Base-by-base conservation (phyloP, 805 yeast species). In the Jamesozyma lodderae region DNA sequence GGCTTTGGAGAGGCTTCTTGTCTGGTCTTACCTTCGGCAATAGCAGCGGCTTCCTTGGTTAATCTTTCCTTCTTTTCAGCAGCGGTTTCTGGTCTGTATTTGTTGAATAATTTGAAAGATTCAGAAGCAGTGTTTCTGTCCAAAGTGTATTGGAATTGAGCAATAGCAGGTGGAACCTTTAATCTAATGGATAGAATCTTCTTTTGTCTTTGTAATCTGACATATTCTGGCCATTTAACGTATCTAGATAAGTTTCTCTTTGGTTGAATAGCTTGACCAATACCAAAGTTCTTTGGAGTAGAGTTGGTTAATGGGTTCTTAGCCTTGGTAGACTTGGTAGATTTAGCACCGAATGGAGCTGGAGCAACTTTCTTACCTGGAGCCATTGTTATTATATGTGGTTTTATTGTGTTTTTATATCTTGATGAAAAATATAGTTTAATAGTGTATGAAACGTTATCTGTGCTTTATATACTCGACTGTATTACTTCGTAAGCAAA, bases 81-180 rank as follows among this genome's bases (percentile, higher is more conserved):
- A 63, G 79, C 63, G 52, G 96, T 84, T 79, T 90, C 98, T 66
- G 98, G 97, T 75, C 95, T 81, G 86, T 90, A 90, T 78, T 92
- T 90, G 94, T 87, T 87, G 75, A 90, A 81, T 63, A 90, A 80
- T 79, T 88, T 88, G 81, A 90, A 84, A 59, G 95, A 75, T 73
- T 84, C 94, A 60, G 96, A 74, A 63, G 98, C 97, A 56, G 97
- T 83, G 87, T 90, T 90, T 83, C 88, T 88, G 83, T 90, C 98
- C 69, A 90, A 77, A 63, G 87, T 81, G 73, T 82, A 73, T 64
- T 86, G 87, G 81, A 90, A 90, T 75, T 90, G 98, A 53, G 97
- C 79, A 66, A 90, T 80, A 53, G 97, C 82, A 64, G 98, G 98
- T 57, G 98, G 98, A 66, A 90, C 98, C 82, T 92, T 90, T 67